These are phyloP conservation scores for Sarcocystis neurona DNA, from an alignment of 169 alveolate genomes.

Conservation along the genomic window DNA sequence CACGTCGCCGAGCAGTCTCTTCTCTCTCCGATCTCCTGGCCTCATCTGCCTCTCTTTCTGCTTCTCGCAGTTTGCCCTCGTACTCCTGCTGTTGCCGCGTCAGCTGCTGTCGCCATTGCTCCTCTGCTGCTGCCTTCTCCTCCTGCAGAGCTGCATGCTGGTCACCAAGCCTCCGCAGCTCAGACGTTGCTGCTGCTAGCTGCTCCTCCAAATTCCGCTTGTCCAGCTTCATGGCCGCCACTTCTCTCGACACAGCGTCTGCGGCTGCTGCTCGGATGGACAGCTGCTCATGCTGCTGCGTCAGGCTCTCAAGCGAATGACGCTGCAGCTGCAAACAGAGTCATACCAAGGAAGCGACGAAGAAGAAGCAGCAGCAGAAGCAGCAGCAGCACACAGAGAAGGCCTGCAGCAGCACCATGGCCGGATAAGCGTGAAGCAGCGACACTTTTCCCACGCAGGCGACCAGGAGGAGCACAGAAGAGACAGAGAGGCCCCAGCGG, in stretches of 20 bases:
- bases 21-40: neutral
- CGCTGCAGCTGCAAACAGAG: slow-evolving; percentile 49
- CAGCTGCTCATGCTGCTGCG: slow-evolving; percentile 34
- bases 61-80: neutral
- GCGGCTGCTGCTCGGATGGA: slow-evolving; percentile 17
- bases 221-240: neutral
- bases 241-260: slow-evolving; percentile 34
- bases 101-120: slow-evolving; percentile 14
- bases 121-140: slow-evolving; percentile 47
- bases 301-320: slow-evolving; percentile 27
- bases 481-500: neutral
- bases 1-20: neutral
- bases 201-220: slow-evolving; percentile 16
- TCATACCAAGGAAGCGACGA: slow-evolving; percentile 21
- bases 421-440: neutral
- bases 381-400: slow-evolving; percentile 11
- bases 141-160: slow-evolving; percentile 57
- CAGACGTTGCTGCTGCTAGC: slow-evolving; percentile 19
- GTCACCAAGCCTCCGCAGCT: slow-evolving; percentile 50
- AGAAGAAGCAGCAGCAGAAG: slow-evolving; percentile 34
- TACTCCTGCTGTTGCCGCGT: slow-evolving; percentile 49
- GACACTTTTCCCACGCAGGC: too few relatives aligned
- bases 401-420: neutral
- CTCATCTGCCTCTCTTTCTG: neutral
- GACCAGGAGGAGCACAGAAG: neutral